Evolutionary conservation across 257 asterid genomes (phyloP), one percentile per base, ranked within the genome.

Genomic region (Nicotiana otophora): DNA sequence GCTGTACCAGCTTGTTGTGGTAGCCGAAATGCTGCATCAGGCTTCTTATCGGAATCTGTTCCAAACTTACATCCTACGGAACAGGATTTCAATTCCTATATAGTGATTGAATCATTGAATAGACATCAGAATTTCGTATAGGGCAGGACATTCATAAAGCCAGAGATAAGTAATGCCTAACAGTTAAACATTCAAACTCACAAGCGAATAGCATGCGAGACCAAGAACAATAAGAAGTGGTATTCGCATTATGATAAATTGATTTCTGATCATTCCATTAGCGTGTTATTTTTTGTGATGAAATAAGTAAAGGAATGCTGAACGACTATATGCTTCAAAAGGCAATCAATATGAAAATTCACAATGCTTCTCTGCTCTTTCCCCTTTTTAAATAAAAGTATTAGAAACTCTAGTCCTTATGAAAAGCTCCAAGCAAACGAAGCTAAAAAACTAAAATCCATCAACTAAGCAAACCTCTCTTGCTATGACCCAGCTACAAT

Each of bases 1-100:
- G 92, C 83, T 62, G 87, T 75, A 75, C 91, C 97, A 20, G 81
- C 65, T 69, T 60, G 67, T 81, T 84, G 93, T 79, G 92, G 89
- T 55, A 46, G 19, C 39, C 97, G 97, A 85, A 96, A 87, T 74
- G 87, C 91, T 82, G 97, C 99, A 92, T 96, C 99, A 14, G 90
- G 81, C 81, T 87, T 89, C 90, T 78, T 90, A 78, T 80, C 77
- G 58, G 72, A 2, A 57, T 80, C 88, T 79, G 20, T 81, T 75
- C 92, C 93, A 85, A 91, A 92, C 85, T 86, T 92, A 86, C 98
- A 96, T 83, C 98, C 97, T 80, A 94, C 95, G 19, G 90, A 81
- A 87, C 99, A 96, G 46, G 78, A 84, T 83, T 90, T 90, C 92
- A 91, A 91, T 69, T 89, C 98, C 99, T 96, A 72, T 70, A 87